phyloP scores from a whole-genome alignment of 1,284 basidiomycete genomes.

The Cryptococcus jaspeensis region DNA sequence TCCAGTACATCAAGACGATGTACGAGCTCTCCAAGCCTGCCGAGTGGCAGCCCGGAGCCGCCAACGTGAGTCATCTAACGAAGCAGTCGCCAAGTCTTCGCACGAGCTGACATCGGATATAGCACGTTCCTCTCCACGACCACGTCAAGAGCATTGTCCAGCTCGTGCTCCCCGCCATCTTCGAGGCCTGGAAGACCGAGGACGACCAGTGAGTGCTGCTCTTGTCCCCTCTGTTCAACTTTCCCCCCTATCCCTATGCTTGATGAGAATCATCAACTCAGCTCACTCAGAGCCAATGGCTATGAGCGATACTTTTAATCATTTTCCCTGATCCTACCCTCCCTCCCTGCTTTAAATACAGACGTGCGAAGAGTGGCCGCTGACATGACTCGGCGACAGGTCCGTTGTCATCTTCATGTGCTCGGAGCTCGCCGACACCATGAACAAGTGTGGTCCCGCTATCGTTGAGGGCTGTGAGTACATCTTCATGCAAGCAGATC shows the following conservation, averaged over 20 bases:
- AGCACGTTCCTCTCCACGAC: conserved; percentile 61
- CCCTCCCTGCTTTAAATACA: conserved; percentile 6
- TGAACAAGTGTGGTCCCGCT: conserved; percentile 84
- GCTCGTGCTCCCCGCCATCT: conserved; percentile 70
- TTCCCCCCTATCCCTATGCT: conserved; percentile 14
- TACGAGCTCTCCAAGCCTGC: conserved; percentile 80
- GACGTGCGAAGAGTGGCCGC: not conserved
- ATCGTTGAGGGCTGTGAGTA: conserved; percentile 64
- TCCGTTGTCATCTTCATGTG: conserved; percentile 83
- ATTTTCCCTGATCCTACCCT: conserved; percentile 41
- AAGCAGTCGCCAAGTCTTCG: not conserved
- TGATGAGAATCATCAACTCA: conserved; percentile 73
- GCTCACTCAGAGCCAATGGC: conserved; percentile 74
- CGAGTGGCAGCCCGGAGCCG: conserved; percentile 77
- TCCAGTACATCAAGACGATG: conserved; percentile 88
- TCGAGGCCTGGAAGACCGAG: conserved; percentile 90
- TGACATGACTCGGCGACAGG: conserved; percentile 54
- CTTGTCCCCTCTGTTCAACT: too few relatives aligned
- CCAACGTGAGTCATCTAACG: conserved; percentile 56
- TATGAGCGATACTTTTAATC: conserved; percentile 55
- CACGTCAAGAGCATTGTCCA: conserved; percentile 80
- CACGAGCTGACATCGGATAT: not conserved
- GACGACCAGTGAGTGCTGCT: conserved; percentile 86
- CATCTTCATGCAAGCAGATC: not conserved
- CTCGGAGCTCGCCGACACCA: conserved; percentile 81